Evolutionary conservation across 495 filamentous ascomycete genomes (phyloP), one percentile per base, ranked within the genome.

Genomic region (Staphylotrichum tortipilum): DNA sequence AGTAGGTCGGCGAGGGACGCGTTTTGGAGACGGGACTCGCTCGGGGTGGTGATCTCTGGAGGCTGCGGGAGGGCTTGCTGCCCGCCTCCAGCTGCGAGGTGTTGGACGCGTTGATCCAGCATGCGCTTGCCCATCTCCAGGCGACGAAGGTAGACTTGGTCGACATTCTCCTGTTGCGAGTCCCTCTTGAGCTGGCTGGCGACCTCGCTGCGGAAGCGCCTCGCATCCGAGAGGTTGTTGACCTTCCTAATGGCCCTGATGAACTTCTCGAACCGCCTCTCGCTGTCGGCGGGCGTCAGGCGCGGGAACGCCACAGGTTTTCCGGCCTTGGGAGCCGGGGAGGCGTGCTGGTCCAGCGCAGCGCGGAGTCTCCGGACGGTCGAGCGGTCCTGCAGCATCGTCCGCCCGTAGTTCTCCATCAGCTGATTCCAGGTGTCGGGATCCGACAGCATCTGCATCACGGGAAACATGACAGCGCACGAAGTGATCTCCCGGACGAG

Each of bases 361-460:
- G 90, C 91, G 40, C 92, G 85, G 30, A 99, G 78, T 62, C 90
- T 95, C 47, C 88, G 84, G 23, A 99, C 92, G 0, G 88, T 94
- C 44, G 95, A 97, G 12, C 92, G 85, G 62, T 99, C 94, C 60
- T 96, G 90, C 31, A 99, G 73, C 71, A 94, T 83, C 23, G 83
- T 84, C 34, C 84, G 80, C 14, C 90, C 90, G 66, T 83, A 91
- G 39, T 83, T 87, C 64, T 95, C 89, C 75, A 97, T 86, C 54
- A 94, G 58, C 59, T 94, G 89, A 62, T 97, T 97, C 92, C 92
- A 96, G 2, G 85, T 90, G 72, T 99, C 94, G 9, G 94, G 90
- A 53, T 97, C 92, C 15, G 87, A 73, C 24, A 92, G 61, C 58
- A 86, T 70, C 54, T 81, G 76, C 65, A 90, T 70, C 23, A 84